Conservation (phyloP, 768 basidiomycete genomes). For the Podaxis pistillaris region DNA sequence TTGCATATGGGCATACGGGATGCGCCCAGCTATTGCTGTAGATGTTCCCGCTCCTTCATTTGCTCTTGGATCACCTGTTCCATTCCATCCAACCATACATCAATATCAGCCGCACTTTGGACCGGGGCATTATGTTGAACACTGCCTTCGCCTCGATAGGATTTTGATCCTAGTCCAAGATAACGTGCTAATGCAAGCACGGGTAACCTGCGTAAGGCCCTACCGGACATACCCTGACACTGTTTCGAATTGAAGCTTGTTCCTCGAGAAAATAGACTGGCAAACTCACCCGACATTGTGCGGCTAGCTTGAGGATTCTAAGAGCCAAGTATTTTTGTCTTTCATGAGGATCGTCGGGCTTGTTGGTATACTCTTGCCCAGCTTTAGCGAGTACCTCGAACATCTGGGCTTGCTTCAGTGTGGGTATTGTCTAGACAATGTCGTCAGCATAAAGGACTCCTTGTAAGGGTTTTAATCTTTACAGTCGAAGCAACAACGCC, state of each 20-base stretch:
- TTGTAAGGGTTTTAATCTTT: conserved; percentile 26
- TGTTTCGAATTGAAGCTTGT: conserved; percentile 22
- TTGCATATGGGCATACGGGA: neutral
- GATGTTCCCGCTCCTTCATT: conserved; percentile 42
- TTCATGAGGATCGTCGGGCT: conserved; percentile 36
- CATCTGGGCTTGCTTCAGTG: conserved; percentile 58
- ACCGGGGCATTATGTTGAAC: neutral
- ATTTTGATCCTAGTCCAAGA: conserved; percentile 51
- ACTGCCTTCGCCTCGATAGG: neutral
- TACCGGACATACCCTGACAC: conserved; percentile 86
- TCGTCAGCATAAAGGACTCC: conserved; percentile 5
- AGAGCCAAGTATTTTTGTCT: conserved; percentile 54
- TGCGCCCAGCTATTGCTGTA: conserved; percentile 1
- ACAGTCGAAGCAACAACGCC: conserved; percentile 69
- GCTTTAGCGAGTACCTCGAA: conserved; percentile 45
- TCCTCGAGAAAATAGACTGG: neutral
- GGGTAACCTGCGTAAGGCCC: conserved; percentile 88
- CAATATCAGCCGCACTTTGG: conserved; percentile 41
- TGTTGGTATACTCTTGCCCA: conserved; percentile 12
- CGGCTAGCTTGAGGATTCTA: conserved; percentile 65
- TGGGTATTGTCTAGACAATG: conserved; percentile 52
- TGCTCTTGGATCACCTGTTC: conserved; percentile 67
- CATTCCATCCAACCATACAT: conserved; percentile 85
- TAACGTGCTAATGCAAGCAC: conserved; percentile 88
- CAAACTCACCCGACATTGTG: conserved; percentile 72